These are phyloP conservation scores for Populus tomentosa DNA, from an alignment of 441 rosid genomes.

Conservation along the genomic window DNA sequence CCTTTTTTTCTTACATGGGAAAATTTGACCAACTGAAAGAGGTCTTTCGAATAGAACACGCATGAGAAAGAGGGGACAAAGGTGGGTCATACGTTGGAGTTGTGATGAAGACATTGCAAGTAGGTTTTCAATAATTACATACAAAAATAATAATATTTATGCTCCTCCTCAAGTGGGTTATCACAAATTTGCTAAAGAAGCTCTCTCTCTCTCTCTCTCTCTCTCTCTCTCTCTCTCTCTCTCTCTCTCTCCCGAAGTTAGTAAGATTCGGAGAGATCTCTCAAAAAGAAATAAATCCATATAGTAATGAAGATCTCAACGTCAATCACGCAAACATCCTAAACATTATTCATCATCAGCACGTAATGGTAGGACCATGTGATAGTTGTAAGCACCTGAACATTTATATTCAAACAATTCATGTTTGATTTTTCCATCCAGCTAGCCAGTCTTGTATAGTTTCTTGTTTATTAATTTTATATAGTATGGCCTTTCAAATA, in stretches of 20 bases:
- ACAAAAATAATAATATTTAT: not conserved
- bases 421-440: not conserved
- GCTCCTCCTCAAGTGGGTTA: constrained; percentile 25
- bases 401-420: constrained; percentile 14
- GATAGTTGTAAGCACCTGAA: constrained; percentile 49
- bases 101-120: constrained; percentile 54
- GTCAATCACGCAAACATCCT: constrained; percentile 89
- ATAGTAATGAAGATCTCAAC: constrained; percentile 39
- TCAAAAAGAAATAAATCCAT: constrained; percentile 25
- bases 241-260: constrained; percentile 33
- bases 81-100: constrained; percentile 62
- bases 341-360: constrained; percentile 47
- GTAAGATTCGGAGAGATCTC: constrained; percentile 79
- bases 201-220: no score
- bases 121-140: constrained; percentile 24
- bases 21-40: constrained; percentile 33
- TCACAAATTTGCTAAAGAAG: not conserved
- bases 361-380: constrained; percentile 57
- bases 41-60: constrained; percentile 27
- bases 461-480: not conserved
- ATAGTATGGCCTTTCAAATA: constrained; percentile 11
- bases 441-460: not conserved
- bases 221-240: not conserved
- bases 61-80: constrained; percentile 38
- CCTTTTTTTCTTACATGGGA: constrained; percentile 23